Base-by-base conservation (phyloP, 129 eudicot genomes). In the Logfia minima region DNA sequence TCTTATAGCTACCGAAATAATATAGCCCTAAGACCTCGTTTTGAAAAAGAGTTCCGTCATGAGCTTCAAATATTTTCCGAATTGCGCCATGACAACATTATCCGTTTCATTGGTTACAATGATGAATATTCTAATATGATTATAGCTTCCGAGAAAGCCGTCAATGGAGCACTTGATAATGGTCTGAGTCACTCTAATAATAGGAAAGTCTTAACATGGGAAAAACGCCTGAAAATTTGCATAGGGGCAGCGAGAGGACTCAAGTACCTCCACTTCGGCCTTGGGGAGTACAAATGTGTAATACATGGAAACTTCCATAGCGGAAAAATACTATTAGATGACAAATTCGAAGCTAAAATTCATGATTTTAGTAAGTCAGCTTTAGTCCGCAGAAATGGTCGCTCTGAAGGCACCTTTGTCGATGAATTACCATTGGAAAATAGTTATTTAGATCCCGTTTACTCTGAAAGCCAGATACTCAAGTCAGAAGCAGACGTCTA, bases 351-450 rank as follows among this genome's bases (percentile, higher is more conserved):
- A 24, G 26, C n/a, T 52, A 52, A 52, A 52, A 52, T 52, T 52
- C 1, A 4, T 52, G 19, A 18, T 13, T 52, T 52, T 16, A 8
- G 59, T 16, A 2, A 2, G 6, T 52, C 21, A 16, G 1, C 19
- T 13, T 2, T 13, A 5, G 59, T 13, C 4, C 18, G 0, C 59
- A 52, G 8, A 52, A 8, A 59, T 22, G 26, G 8, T 4, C 21
- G 4, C 26, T 16, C 32, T 2, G 4, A 6, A 5, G 29, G 24
- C 24, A 19, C 6, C 10, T n/a, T 0, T 59, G 9, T 8, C 10
- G 19, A 16, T 0, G 2, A 2, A 1, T 4, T 5, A 21, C 4
- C 3, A 5, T 0, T 0, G 26, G 1, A 24, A 5, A 5, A 0
- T 37, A 5, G 2, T 34, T 14, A 16, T 29, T 0, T 7, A 5